Evolutionary conservation across 306 rosid species (phyloP), one percentile per base, ranked within the genome.

Genomic region (Crotalaria pallida): DNA sequence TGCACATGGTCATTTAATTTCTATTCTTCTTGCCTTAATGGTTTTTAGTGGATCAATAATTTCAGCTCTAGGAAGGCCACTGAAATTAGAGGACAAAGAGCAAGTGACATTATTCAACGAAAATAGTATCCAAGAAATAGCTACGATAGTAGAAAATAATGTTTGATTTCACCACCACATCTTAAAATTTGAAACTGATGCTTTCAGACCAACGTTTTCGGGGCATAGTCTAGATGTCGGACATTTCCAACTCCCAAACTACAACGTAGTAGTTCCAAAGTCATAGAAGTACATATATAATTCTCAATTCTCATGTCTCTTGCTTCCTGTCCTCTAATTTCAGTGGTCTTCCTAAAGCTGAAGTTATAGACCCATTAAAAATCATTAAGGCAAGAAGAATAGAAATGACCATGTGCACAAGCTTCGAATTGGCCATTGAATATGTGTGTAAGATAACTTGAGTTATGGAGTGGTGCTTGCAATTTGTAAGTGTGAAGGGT

Each of bases 151-250:
- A n/a, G 24, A 49, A 50, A 13, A 38, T 29, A 4, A n/a, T n/a
- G n/a, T n/a, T n/a, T n/a, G n/a, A n/a, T n/a, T n/a, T n/a, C n/a
- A n/a, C n/a, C n/a, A n/a, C n/a, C n/a, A n/a, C n/a, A n/a, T n/a
- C 52, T 67, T 81, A 9, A 48, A 36, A 47, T n/a, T n/a, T n/a
- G n/a, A n/a, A n/a, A 69, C 8, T 10, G 84, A 81, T 15, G 86
- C 81, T 68, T 81, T 65, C 41, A 86, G 89, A 17, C 84, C 97
- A 1, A 86, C 96, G 3, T 63, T 74, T 0, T 89, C 96, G 0
- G 96, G 97, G 16, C 89, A 84, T 76, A 86, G 92, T 45, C 97
- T 92, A 10, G 96, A 96, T 4, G 90, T 86, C 3, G 95, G 95
- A 5, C 90, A 83, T 65, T 74, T 81, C 50, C n/a, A n/a, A n/a